A percentile compares a stretch with the other conserved stretches of the same genome.
These are phyloP conservation scores for Geotrichum bryndzae DNA, from an alignment of 1,139 yeast species.

Conservation along the genomic window DNA sequence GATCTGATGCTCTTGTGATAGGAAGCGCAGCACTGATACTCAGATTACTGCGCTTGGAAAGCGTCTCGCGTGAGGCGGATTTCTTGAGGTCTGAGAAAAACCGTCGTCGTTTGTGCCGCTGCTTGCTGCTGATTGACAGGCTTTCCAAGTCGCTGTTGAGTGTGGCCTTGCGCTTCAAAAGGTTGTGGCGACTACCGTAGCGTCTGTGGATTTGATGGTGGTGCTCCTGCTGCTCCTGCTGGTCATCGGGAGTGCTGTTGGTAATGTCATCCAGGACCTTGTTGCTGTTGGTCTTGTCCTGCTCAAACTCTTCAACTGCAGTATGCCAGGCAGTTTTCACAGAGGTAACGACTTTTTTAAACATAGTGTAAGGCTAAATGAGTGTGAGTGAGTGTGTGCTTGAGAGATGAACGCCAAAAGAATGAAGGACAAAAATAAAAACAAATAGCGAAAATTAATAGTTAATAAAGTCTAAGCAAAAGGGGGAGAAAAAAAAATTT, in stretches of 20 bases:
- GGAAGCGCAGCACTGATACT: neutral
- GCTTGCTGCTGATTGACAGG: neutral
- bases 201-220: neutral
- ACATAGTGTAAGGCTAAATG: neutral
- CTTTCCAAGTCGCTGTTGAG: neutral
- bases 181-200: neutral
- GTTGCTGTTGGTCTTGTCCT: slow-evolving; percentile 2
- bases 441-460: too few relatives aligned
- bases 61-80: neutral
- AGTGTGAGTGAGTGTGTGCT: neutral
- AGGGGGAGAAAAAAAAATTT: too few relatives aligned
- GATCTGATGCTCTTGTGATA: neutral
- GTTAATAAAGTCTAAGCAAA: too few relatives aligned
- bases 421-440: too few relatives aligned
- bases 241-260: neutral
- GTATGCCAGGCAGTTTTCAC: slow-evolving; percentile 10
- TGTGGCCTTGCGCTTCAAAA: neutral
- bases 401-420: neutral
- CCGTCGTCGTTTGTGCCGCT: neutral
- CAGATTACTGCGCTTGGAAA: neutral
- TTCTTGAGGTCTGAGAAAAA: neutral
- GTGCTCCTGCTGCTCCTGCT: neutral
- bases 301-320: slow-evolving; percentile 12
- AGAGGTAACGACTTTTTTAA: slow-evolving; percentile 12
- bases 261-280: neutral